These are phyloP conservation scores for Aspergillus ruber DNA, from an alignment of 2,329 filamentous ascomycete species.

Conservation along the genomic window DNA sequence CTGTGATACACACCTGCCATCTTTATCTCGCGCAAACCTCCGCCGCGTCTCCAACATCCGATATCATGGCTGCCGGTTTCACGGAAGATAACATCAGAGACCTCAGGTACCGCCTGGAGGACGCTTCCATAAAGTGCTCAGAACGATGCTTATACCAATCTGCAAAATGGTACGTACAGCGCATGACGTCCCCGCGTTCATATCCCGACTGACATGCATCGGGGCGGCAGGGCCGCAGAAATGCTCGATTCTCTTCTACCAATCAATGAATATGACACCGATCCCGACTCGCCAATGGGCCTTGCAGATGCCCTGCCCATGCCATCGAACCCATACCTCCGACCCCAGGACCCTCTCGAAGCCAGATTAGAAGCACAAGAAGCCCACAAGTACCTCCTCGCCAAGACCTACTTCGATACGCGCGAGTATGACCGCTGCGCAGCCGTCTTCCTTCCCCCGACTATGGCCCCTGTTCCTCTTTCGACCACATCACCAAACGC, in stretches of 20 bases:
- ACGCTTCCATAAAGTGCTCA: conserved; percentile 82
- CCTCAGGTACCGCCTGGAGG: conserved; percentile 68
- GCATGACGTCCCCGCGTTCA: background rate
- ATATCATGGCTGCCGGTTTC: conserved; percentile 28
- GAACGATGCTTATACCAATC: conserved; percentile 94
- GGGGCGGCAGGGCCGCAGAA: conserved; percentile 71
- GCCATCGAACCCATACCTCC: conserved; percentile 41
- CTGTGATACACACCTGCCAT: background rate
- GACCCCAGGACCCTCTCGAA: conserved; percentile 64
- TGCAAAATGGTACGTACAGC: conserved; percentile 70
- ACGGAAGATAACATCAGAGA: conserved; percentile 44
- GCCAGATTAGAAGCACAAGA: conserved; percentile 71
- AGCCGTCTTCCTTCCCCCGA: conserved; percentile 76
- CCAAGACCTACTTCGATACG: conserved; percentile 92
- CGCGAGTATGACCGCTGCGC: conserved; percentile 92
- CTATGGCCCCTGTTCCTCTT: conserved; percentile 63
- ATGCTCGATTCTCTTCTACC: conserved; percentile 73
- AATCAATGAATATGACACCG: conserved; percentile 52
- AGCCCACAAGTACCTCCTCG: conserved; percentile 75
- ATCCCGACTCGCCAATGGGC: conserved; percentile 54
- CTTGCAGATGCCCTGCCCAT: conserved; percentile 44
- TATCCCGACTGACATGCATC: conserved; percentile 8
- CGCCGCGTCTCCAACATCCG: background rate
- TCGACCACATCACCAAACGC: conserved; percentile 28
- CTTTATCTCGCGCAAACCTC: background rate